Evolutionary conservation across 495 filamentous ascomycete species (phyloP).

Genomic region (Rhizodiscina lignyota): DNA sequence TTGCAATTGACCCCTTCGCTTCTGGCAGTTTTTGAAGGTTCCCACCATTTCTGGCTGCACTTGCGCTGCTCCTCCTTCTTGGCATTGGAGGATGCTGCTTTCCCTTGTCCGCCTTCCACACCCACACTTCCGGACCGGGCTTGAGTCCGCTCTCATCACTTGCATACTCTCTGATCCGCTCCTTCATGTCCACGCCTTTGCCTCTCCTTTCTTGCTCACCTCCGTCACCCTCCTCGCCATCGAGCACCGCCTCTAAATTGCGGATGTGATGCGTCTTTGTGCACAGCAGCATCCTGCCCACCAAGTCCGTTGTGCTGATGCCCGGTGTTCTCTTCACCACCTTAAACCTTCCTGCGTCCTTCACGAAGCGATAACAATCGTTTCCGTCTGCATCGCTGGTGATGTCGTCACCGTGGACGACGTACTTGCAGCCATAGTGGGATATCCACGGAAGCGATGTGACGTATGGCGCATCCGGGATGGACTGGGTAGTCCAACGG

Average conservation of each 20-base stretch:
- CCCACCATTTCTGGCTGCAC: too few species aligned
- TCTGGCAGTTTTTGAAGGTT: constrained; percentile 20
- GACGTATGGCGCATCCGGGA: constrained; percentile 86
- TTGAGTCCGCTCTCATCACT: constrained; percentile 60
- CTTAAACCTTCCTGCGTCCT: constrained; percentile 75
- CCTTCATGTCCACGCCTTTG: constrained; percentile 43
- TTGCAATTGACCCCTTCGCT: constrained; percentile 42
- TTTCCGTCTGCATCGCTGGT: constrained; percentile 70
- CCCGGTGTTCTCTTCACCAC: constrained; percentile 92
- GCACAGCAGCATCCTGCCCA: constrained; percentile 91
- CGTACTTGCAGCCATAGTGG: constrained; percentile 81
- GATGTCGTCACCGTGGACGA: constrained; percentile 86
- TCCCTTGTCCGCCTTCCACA: constrained; percentile 30
- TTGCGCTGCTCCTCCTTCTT: neutral
- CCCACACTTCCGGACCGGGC: constrained; percentile 63
- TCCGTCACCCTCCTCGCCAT: constrained; percentile 54
- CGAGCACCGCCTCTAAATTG: constrained; percentile 47
- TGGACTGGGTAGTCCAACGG: constrained; percentile 73
- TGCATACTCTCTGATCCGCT: constrained; percentile 68
- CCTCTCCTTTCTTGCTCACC: constrained; percentile 44
- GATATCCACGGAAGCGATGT: constrained; percentile 86
- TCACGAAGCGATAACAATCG: constrained; percentile 96
- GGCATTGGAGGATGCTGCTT: neutral
- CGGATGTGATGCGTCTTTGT: constrained; percentile 78
- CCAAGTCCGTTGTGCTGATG: constrained; percentile 92